Conservation (phyloP, 2,329 filamentous ascomycete genomes). For the Beauveria sp. region DNA sequence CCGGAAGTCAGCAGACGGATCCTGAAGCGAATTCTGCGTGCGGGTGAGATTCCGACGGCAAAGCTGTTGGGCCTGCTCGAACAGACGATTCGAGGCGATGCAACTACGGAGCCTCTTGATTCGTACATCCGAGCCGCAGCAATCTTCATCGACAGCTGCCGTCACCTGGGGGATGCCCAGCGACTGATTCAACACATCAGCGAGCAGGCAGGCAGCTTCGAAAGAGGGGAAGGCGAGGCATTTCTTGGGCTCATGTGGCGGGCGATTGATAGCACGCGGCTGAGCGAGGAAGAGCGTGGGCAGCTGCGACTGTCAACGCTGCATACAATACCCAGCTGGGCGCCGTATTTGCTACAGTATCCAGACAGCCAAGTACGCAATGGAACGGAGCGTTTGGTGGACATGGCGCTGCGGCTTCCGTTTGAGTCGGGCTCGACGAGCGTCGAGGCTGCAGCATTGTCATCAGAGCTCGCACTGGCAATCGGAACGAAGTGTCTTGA, state of each 20-base stretch:
- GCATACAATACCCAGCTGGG: constrained; percentile 37
- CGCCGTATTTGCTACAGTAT: constrained; percentile 41
- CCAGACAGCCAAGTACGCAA: constrained; percentile 34
- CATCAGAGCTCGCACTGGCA: constrained; percentile 24
- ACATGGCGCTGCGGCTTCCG: constrained; percentile 34
- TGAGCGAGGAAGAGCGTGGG: constrained; percentile 19
- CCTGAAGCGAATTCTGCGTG: constrained; percentile 47
- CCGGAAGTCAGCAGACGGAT: constrained; percentile 45
- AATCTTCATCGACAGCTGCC: constrained; percentile 42
- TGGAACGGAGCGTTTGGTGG: constrained; percentile 37
- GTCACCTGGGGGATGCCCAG: constrained; percentile 25
- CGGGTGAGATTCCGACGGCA: constrained; percentile 42
- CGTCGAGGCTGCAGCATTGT: not conserved
- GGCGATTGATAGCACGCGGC: constrained; percentile 22
- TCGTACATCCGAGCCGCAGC: constrained; percentile 52
- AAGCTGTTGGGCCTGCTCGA: constrained; percentile 47
- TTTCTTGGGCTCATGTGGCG: constrained; percentile 39
- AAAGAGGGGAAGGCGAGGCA: constrained; percentile 39
- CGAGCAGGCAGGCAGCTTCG: constrained; percentile 35
- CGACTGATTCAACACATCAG: constrained; percentile 36
- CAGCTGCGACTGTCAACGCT: constrained; percentile 18
- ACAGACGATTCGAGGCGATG: constrained; percentile 42
- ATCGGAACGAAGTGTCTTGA: constrained; percentile 39
- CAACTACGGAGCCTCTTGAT: constrained; percentile 34
- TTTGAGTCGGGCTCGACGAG: constrained; percentile 19